phyloP scores from a whole-genome alignment of 2,329 filamentous ascomycete genomes.

The Alternaria ventricosa region DNA sequence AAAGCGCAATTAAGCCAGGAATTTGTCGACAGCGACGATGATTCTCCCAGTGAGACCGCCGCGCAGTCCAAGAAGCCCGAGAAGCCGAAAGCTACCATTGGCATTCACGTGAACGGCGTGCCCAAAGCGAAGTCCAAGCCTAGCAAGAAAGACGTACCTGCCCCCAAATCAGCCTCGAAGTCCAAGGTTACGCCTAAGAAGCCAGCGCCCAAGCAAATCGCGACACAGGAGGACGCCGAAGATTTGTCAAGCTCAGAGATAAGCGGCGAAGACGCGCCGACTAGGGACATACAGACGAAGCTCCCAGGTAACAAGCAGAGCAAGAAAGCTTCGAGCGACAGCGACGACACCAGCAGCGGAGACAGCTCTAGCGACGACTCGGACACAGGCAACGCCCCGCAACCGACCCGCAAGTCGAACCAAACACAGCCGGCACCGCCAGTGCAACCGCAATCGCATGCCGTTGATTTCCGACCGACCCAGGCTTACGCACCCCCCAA shows the following conservation, averaged over 20 bases:
- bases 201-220: slow-evolving; percentile 29
- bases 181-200: slow-evolving; percentile 23
- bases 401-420: slow-evolving; percentile 24
- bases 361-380: slow-evolving; percentile 49
- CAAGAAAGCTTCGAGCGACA: slow-evolving; percentile 20
- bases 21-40: slow-evolving; percentile 42
- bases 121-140: slow-evolving; percentile 25
- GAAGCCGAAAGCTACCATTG: slow-evolving; percentile 39
- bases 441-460: slow-evolving; percentile 30
- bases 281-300: slow-evolving; percentile 25
- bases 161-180: slow-evolving; percentile 19
- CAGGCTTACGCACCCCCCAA: slow-evolving; percentile 46
- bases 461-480: slow-evolving; percentile 45
- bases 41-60: slow-evolving; percentile 32
- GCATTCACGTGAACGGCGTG: slow-evolving; percentile 38
- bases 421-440: slow-evolving; percentile 7
- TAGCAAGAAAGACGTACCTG: slow-evolving; percentile 10
- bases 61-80: slow-evolving; percentile 20
- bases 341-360: slow-evolving; percentile 26
- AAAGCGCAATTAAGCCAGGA: slow-evolving; percentile 45
- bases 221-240: slow-evolving; percentile 28
- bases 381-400: slow-evolving; percentile 36
- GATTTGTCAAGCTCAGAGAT: slow-evolving; percentile 35
- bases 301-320: slow-evolving; percentile 18
- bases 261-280: slow-evolving; percentile 27